A percentile compares a stretch with the other conserved stretches of the same genome.
phyloP scores from a whole-genome alignment of 306 rosid genomes.

The Quercus mongolica region DNA sequence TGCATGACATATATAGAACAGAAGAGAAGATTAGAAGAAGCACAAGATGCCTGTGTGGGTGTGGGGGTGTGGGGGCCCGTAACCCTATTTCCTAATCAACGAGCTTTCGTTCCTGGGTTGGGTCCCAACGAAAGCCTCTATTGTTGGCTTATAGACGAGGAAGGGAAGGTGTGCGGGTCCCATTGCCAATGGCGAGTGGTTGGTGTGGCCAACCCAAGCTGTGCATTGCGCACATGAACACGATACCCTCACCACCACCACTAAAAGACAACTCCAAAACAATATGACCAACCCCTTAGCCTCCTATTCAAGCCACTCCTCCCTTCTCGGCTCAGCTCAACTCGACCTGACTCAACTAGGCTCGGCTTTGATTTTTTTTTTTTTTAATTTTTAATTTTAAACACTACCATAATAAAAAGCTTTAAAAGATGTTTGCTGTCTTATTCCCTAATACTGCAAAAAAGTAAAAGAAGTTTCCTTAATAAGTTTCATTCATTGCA shows the following conservation, averaged over 20 bases:
- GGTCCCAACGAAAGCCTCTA: slow-evolving; percentile 28
- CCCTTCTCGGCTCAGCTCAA: background rate
- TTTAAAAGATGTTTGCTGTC: slow-evolving; percentile 27
- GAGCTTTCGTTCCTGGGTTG: background rate
- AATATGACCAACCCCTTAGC: background rate
- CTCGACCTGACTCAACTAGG: background rate
- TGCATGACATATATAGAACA: slow-evolving; percentile 16
- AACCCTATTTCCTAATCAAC: no score
- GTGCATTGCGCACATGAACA: background rate
- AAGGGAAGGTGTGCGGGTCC: slow-evolving; percentile 34
- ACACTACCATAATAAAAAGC: background rate
- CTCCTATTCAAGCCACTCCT: background rate
- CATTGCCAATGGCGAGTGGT: background rate
- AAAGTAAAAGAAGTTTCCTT: slow-evolving; percentile 21
- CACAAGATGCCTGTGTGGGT: slow-evolving; percentile 11
- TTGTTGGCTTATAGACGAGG: slow-evolving; percentile 41
- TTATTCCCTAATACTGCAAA: slow-evolving; percentile 13
- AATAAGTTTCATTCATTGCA: no score
- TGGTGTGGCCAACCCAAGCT: slow-evolving; percentile 11
- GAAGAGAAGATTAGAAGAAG: slow-evolving; percentile 10
- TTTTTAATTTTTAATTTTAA: background rate
- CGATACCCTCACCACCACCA: background rate
- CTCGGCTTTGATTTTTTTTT: slow-evolving; percentile 15
- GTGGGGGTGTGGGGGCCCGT: background rate
- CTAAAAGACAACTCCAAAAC: no score